Percentiles rank a stretch among this genome's conserved stretches.
Evolutionary conservation across 208 protist species (phyloP).

Genomic region (Porcisia hertigi): DNA sequence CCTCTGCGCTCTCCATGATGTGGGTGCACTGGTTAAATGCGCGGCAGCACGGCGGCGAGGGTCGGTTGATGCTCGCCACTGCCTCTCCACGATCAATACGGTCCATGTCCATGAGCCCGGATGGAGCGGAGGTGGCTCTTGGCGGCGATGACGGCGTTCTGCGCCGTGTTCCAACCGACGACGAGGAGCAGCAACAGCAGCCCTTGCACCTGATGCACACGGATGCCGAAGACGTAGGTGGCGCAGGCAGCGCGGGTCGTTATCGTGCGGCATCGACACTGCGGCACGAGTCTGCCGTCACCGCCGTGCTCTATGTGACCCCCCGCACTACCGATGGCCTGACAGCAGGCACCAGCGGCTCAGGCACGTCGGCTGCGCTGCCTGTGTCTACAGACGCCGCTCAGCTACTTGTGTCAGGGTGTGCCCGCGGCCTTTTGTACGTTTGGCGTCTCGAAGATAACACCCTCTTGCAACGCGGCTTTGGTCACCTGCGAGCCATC

Average conservation of each 20-base stretch:
- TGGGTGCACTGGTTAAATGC: constrained; percentile 78
- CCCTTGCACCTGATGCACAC: constrained; percentile 28
- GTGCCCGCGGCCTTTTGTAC: constrained; percentile 86
- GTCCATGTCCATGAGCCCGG: constrained; percentile 52
- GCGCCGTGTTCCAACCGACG: constrained; percentile 37
- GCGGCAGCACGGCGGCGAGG: constrained; percentile 56
- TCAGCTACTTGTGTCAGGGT: constrained; percentile 82
- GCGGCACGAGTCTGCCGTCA: constrained; percentile 39
- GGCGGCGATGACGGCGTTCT: constrained; percentile 55
- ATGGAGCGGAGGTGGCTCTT: constrained; percentile 57
- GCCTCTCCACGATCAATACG: constrained; percentile 45
- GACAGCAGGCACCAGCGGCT: background rate
- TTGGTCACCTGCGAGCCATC: constrained; percentile 57
- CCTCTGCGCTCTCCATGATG: constrained; percentile 6
- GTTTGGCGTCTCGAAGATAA: constrained; percentile 81
- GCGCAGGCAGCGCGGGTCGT: background rate
- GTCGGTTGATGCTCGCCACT: constrained; percentile 34
- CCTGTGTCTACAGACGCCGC: background rate
- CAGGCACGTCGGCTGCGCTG: background rate
- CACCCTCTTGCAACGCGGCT: constrained; percentile 59
- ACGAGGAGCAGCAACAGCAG: constrained; percentile 31
- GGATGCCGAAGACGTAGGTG: constrained; percentile 15
- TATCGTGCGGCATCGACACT: constrained; percentile 21
- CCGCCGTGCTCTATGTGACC: constrained; percentile 74
- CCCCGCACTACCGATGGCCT: constrained; percentile 14